Base-by-base conservation (phyloP, 2,329 filamentous ascomycete species). In the Sporothrix brasiliensis region DNA sequence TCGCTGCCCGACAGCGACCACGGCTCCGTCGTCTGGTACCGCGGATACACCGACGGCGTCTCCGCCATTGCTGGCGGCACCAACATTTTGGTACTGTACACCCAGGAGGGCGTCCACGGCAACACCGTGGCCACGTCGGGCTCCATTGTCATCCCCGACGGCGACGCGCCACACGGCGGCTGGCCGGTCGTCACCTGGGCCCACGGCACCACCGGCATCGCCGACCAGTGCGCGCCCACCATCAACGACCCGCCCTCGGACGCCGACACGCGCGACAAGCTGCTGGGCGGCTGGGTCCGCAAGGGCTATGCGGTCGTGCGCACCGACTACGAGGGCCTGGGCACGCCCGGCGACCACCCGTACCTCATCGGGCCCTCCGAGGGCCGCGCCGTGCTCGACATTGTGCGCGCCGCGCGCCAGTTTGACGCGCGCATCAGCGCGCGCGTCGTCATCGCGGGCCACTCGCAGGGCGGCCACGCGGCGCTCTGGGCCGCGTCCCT, bases 321-420 rank as follows among this genome's bases (percentile, higher is more conserved):
- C 63, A 66, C 63, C 63, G 63, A 66, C 63, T 66, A 66, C 47
- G 63, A 66, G 63, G 63, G 63, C 19, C 63, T 66, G 24, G 63
- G 63, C 27, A 66, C 63, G 27, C 63, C 63, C 27, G 63, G 63
- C 16, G 63, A 52, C 47, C 63, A 66, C 63, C 63, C 63, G 4
- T 66, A 66, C 63, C 63, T 66, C 47, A 66, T 66, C 21, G 63
- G 63, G 14, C 44, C 61, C 24, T 66, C 63, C 1, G 63, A 66
- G 47, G 63, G 47, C 44, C 16, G 11, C 1, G 63, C 63, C 21
- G 63, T 66, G 3, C 63, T 66, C 27, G 63, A 66, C 47, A 52
- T 50, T 3, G 63, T 66, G 27, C 63, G 63, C 4, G 63, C 63
- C 1, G 63, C 63, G 27, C 63, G 63, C 44, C 63, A 66, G 63